Conservation (phyloP, 768 basidiomycete genomes). For the Macrolepiota dolichaula region DNA sequence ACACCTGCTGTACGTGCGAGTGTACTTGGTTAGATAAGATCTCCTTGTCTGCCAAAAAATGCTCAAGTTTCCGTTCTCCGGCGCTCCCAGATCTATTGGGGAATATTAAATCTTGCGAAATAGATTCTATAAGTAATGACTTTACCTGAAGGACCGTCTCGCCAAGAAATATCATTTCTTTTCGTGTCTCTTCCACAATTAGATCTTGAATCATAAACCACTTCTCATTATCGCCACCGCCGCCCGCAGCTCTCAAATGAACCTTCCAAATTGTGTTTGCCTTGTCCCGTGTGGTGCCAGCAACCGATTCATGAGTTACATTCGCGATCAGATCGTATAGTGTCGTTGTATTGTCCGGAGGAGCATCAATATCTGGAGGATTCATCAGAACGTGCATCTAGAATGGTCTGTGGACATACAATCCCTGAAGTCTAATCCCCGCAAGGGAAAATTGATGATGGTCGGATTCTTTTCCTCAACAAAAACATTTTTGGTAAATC, state of each 20-base stretch:
- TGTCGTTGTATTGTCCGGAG: conserved; percentile 54
- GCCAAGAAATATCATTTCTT: conserved; percentile 97
- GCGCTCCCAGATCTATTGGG: conserved; percentile 60
- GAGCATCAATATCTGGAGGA: conserved; percentile 72
- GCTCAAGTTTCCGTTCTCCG: conserved; percentile 28
- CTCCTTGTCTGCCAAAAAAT: conserved; percentile 19
- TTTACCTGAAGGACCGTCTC: conserved; percentile 93
- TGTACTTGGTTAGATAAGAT: conserved; percentile 12
- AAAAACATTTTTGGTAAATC: conserved; percentile 94
- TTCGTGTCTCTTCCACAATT: conserved; percentile 92
- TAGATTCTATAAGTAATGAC: conserved; percentile 6
- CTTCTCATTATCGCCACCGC: conserved; percentile 80
- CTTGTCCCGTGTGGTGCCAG: conserved; percentile 93
- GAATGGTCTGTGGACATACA: conserved; percentile 55
- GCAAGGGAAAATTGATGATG: conserved; percentile 94
- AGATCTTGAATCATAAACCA: conserved; percentile 98
- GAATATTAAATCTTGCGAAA: conserved; percentile 10
- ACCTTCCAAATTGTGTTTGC: conserved; percentile 92
- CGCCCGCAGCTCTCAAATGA: conserved; percentile 73
- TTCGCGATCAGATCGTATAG: conserved; percentile 95
- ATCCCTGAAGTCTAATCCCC: conserved; percentile 88
- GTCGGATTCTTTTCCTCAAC: conserved; percentile 99
- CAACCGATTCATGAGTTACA: conserved; percentile 91
- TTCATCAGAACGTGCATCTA: conserved; percentile 18
- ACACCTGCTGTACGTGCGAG: not conserved